These are phyloP conservation scores for Gonapodya prolifera DNA, from an alignment of 192 early-diverging fungal genomes.

Conservation along the genomic window DNA sequence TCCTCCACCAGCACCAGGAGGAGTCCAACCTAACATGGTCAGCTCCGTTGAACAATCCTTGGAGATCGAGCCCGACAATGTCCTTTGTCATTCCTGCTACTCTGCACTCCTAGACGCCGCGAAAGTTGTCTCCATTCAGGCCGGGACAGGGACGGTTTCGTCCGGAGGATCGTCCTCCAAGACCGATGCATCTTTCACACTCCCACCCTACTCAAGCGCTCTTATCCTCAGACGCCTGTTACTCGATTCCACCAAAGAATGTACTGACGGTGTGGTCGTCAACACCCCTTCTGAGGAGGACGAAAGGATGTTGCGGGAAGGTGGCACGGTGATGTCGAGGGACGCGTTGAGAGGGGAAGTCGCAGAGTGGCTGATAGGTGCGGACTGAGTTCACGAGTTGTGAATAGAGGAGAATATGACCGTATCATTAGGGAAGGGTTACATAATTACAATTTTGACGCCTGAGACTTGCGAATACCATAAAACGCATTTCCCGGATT, in stretches of 20 bases:
- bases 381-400: too few species aligned
- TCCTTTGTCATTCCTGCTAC: background rate
- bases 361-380: background rate
- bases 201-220: background rate
- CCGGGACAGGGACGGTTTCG: background rate
- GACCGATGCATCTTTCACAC: background rate
- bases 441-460: background rate
- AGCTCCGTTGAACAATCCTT: too few species aligned
- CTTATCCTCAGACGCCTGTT: background rate
- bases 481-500: slow-evolving; percentile 4
- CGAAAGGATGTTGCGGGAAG: background rate
- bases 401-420: too few species aligned
- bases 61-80: background rate
- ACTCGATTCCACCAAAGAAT: too few species aligned
- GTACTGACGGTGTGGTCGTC: background rate
- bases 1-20: too few species aligned
- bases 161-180: background rate
- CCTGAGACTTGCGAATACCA: background rate
- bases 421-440: too few species aligned
- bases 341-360: background rate
- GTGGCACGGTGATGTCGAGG: background rate
- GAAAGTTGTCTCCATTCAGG: background rate
- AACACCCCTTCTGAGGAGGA: background rate
- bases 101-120: background rate
- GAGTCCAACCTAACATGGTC: too few species aligned